These are phyloP conservation scores for Phytopythium chamaehyphon DNA, from an alignment of 352 stramenopile species.

Conservation along the genomic window DNA sequence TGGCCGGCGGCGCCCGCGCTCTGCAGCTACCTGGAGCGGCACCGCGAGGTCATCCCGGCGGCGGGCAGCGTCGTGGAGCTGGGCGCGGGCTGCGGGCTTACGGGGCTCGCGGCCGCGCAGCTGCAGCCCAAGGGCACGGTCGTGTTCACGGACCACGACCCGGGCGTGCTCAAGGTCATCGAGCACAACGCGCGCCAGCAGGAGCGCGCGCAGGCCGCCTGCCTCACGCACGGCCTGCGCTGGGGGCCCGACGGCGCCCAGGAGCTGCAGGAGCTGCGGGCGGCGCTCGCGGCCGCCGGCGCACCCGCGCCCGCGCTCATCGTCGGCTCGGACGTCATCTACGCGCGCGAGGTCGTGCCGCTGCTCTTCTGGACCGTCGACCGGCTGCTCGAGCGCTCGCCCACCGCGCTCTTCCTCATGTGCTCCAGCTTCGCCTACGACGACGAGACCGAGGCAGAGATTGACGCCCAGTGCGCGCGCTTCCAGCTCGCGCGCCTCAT, in stretches of 20 bases:
- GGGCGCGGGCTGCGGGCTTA: slow-evolving; percentile 61
- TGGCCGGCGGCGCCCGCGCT: slow-evolving; percentile 63
- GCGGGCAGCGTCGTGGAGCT: slow-evolving; percentile 61
- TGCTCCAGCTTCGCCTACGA: slow-evolving; percentile 73
- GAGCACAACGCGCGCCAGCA: slow-evolving; percentile 67
- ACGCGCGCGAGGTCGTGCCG: slow-evolving; percentile 57
- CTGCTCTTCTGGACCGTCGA: slow-evolving; percentile 80
- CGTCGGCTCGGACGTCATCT: slow-evolving; percentile 78
- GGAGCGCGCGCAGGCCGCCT: slow-evolving; percentile 44
- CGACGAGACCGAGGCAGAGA: slow-evolving; percentile 64
- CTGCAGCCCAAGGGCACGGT: slow-evolving; percentile 50
- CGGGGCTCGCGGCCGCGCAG: slow-evolving; percentile 59
- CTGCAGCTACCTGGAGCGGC: slow-evolving; percentile 52
- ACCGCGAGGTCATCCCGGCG: slow-evolving; percentile 39
- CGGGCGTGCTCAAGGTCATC: slow-evolving; percentile 78
- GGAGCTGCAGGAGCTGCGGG: slow-evolving; percentile 48
- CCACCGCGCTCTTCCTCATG: slow-evolving; percentile 52
- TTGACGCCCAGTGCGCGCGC: slow-evolving; percentile 48
- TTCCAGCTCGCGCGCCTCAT: slow-evolving; percentile 47
- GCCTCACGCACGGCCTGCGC: slow-evolving; percentile 54
- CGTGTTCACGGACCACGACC: slow-evolving; percentile 80
- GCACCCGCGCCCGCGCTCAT: slow-evolving; percentile 36
- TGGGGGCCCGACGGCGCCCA: slow-evolving; percentile 57
- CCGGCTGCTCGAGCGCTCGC: slow-evolving; percentile 23
- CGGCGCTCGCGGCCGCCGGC: slow-evolving; percentile 10